Evolutionary conservation across 441 rosid species (phyloP), one percentile per base, ranked within the genome.

Genomic region (Mallotus japonicus): DNA sequence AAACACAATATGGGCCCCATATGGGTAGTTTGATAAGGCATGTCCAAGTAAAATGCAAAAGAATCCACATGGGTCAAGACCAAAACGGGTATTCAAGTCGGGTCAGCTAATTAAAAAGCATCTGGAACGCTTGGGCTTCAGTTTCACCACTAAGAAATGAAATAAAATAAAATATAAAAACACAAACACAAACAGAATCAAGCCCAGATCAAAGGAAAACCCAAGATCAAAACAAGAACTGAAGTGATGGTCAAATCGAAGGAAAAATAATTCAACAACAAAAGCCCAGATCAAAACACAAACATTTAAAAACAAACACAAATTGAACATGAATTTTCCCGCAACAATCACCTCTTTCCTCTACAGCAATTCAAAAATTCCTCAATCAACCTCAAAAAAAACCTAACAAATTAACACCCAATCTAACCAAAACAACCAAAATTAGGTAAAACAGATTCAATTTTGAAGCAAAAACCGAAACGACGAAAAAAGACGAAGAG

Each of bases 61-160:
- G 53, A 34, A n/a, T 15, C 62, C 32, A 53, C n/a, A 34, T 40
- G 71, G 28, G 22, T 37, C 65, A 76, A 60, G 78, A 76, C 8
- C 62, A 71, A 69, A 77, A 69, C 15, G 24, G 67, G 60, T 13
- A 61, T 34, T 44, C 42, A 11, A 17, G 32, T 8, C 32, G 9
- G 8, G 24, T 42, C 61, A 40, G 40, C 40, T 37, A 37, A 37
- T 37, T 4, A n/a, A 51, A 44, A 1, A 15, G 59, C 72, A 78
- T 80, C 75, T 71, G 69, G 58, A 44, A 65, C 15, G 53, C 63
- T 62, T 77, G 76, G 83, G 80, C 83, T 76, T 55, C 63, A 66
- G 32, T 28, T 28, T 10, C 14, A 73, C 14, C 67, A 64, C 9
- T 7, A 42, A 46, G 0, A 49, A 6, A 14, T n/a, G 11, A 28